Conservation (phyloP, 2,329 filamentous ascomycete genomes). For the Tothia fuscella region DNA sequence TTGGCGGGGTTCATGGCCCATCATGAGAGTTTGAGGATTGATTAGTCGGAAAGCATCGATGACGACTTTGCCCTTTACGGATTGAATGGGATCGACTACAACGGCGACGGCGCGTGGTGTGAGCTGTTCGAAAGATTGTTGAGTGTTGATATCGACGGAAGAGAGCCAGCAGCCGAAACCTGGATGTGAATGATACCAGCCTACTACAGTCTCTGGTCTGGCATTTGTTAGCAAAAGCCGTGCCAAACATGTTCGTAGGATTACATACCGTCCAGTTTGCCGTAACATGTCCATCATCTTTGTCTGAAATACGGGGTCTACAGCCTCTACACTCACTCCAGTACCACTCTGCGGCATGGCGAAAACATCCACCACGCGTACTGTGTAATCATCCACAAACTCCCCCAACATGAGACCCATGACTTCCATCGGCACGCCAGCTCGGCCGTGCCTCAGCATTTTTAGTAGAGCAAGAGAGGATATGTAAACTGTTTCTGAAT, state of each 20-base stretch:
- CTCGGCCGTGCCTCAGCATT: slow-evolving; percentile 95
- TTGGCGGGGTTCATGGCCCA: slow-evolving; percentile 93
- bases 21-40: slow-evolving; percentile 94
- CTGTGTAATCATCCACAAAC: slow-evolving; percentile 98
- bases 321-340: slow-evolving; percentile 93
- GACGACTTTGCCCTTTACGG: slow-evolving; percentile 98
- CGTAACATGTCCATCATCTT: slow-evolving; percentile 99
- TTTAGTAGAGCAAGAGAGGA: slow-evolving; percentile 94
- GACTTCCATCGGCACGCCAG: slow-evolving; percentile 95
- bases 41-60: slow-evolving; percentile 98
- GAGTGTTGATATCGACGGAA: slow-evolving; percentile 97
- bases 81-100: slow-evolving; percentile 96
- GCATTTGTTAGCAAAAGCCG: no score
- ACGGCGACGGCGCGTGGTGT: slow-evolving; percentile 94
- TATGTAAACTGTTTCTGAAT: slow-evolving; percentile 98
- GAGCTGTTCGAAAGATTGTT: slow-evolving; percentile 98
- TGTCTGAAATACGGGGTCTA: slow-evolving; percentile 96
- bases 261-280: slow-evolving; percentile 90
- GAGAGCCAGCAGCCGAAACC: slow-evolving; percentile 99
- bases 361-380: slow-evolving; percentile 96
- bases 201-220: slow-evolving; percentile 94
- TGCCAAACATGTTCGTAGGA: slow-evolving; percentile 16
- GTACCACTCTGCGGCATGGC: slow-evolving; percentile 99
- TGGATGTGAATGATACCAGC: slow-evolving; percentile 99
- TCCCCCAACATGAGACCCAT: slow-evolving; percentile 99